Percentiles rank a stretch among this genome's conserved stretches.
Evolutionary conservation across 805 yeast genomes (phyloP).

Genomic region (Candida andamanensis): DNA sequence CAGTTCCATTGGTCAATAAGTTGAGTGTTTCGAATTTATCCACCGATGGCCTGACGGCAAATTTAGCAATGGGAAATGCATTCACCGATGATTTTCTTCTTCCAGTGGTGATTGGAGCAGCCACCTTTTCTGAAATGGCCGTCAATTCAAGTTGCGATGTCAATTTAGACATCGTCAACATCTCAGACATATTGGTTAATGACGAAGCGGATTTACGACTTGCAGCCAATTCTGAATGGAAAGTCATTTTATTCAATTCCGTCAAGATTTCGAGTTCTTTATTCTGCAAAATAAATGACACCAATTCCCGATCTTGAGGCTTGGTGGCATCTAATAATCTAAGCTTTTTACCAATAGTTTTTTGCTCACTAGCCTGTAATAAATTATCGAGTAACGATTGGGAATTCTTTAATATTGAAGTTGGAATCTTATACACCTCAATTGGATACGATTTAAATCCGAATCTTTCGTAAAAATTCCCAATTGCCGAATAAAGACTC

Average conservation of each 20-base stretch:
- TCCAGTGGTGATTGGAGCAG: slow-evolving; percentile 1
- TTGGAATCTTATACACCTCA: slow-evolving; percentile 31
- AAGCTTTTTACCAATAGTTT: slow-evolving; percentile 23
- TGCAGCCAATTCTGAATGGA: slow-evolving; percentile 29
- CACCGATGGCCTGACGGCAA: slow-evolving; percentile 27
- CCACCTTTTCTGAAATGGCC: slow-evolving; percentile 14
- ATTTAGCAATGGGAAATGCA: slow-evolving; percentile 21
- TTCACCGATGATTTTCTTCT: slow-evolving; percentile 24
- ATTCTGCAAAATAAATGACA: slow-evolving; percentile 26
- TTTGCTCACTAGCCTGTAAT: slow-evolving; percentile 6
- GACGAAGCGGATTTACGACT: slow-evolving; percentile 28
- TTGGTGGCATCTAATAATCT: slow-evolving; percentile 20
- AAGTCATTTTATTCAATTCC: slow-evolving; percentile 29
- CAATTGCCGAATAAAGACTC: slow-evolving; percentile 69
- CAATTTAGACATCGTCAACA: slow-evolving; percentile 17
- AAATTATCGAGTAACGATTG: slow-evolving; percentile 18
- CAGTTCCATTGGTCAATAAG: not conserved
- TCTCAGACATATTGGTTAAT: slow-evolving; percentile 22
- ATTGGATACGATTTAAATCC: slow-evolving; percentile 47
- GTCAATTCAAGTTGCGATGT: slow-evolving; percentile 19
- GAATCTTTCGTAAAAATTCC: slow-evolving; percentile 56
- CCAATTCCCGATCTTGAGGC: slow-evolving; percentile 24
- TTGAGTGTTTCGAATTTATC: slow-evolving; percentile 5
- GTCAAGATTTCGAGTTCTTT: slow-evolving; percentile 33
- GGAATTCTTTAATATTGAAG: slow-evolving; percentile 13